Conservation (phyloP, 208 protist genomes). For the Leishmania arabica region DNA sequence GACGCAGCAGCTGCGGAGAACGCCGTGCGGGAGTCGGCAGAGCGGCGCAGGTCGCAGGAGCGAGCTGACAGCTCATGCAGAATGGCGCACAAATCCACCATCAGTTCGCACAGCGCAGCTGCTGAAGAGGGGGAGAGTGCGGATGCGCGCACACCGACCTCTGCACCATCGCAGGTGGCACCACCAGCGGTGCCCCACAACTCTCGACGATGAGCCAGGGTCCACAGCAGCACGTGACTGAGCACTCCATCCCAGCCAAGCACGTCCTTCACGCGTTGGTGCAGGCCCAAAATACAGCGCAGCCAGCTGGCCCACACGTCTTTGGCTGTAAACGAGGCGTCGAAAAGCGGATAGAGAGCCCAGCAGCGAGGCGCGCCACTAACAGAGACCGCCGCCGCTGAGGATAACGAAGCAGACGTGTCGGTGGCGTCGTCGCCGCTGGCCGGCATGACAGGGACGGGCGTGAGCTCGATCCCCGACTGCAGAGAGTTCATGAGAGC, state of each 20-base stretch:
- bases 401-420: neutral
- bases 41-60: neutral
- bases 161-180: neutral
- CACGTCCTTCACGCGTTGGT: conserved; percentile 42
- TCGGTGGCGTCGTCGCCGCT: neutral
- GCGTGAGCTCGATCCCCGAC: conserved; percentile 17
- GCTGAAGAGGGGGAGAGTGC: neutral
- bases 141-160: neutral
- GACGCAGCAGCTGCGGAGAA: conserved; percentile 25
- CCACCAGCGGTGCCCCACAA: conserved; percentile 11
- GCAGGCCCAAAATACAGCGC: conserved; percentile 33
- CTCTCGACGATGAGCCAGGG: conserved; percentile 31
- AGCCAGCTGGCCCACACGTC: conserved; percentile 50
- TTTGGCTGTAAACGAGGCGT: conserved; percentile 30
- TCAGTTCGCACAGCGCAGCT: conserved; percentile 25
- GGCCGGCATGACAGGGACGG: conserved; percentile 10
- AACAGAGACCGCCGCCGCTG: conserved; percentile 7
- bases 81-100: conserved; percentile 35
- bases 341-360: conserved; percentile 57
- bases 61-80: conserved; percentile 5
- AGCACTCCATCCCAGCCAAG: conserved; percentile 53
- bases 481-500: conserved; percentile 16
- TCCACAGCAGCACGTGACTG: conserved; percentile 50
- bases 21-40: neutral
- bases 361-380: conserved; percentile 38